phyloP scores from a whole-genome alignment of 2,329 filamentous ascomycete species.

The Colletotrichum tabaci region DNA sequence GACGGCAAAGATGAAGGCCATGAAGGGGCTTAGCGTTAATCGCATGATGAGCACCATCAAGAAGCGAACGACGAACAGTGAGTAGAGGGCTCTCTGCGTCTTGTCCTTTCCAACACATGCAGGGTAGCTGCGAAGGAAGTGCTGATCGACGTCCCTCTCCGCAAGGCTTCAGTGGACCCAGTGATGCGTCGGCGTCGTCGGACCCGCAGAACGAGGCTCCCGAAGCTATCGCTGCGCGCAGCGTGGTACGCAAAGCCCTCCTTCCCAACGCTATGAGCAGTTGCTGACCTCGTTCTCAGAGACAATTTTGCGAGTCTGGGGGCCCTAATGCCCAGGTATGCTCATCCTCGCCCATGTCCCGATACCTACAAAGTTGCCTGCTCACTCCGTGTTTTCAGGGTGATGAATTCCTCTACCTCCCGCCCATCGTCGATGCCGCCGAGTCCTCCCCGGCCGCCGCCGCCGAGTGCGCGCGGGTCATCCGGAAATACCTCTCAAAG shows the following conservation, averaged over 20 bases:
- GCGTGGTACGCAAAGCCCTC: slow-evolving; percentile 69
- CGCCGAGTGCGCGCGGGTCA: slow-evolving; percentile 82
- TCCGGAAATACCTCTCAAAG: slow-evolving; percentile 85
- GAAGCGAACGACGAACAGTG: slow-evolving; percentile 56
- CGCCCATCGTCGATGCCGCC: slow-evolving; percentile 93
- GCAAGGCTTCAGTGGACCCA: slow-evolving; percentile 42
- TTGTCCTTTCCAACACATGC: background rate
- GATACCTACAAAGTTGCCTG: slow-evolving; percentile 1
- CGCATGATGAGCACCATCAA: slow-evolving; percentile 71
- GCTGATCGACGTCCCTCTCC: slow-evolving; percentile 36
- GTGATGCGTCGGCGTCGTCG: slow-evolving; percentile 34
- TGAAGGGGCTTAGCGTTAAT: slow-evolving; percentile 70
- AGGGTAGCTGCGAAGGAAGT: slow-evolving; percentile 20
- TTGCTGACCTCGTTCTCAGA: slow-evolving; percentile 63
- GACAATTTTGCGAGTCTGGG: slow-evolving; percentile 85
- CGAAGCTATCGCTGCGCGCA: slow-evolving; percentile 75
- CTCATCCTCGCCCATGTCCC: background rate
- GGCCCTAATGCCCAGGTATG: slow-evolving; percentile 66
- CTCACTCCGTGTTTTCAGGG: slow-evolving; percentile 64
- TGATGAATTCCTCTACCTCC: slow-evolving; percentile 93
- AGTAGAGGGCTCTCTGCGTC: slow-evolving; percentile 8
- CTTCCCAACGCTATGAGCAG: slow-evolving; percentile 26
- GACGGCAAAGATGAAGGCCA: slow-evolving; percentile 55
- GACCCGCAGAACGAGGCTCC: slow-evolving; percentile 69
- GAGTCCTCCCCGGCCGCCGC: slow-evolving; percentile 92